phyloP scores from a whole-genome alignment of 805 yeast species.

The Hanseniaspora occidentalis region DNA sequence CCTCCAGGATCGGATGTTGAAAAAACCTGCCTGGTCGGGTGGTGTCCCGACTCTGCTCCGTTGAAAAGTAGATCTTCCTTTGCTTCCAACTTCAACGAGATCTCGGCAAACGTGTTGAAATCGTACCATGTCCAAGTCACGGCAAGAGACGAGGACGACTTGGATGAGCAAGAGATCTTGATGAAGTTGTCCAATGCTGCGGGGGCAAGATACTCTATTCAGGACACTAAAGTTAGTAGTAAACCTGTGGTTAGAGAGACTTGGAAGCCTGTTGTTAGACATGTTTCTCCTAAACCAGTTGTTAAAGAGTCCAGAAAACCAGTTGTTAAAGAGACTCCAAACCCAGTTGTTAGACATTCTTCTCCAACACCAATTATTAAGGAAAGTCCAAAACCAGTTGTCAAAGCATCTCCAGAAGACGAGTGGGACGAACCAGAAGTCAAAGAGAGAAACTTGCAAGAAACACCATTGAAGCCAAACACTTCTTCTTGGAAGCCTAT shows the following conservation, averaged over 20 bases:
- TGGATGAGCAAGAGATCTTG: slow-evolving; percentile 65
- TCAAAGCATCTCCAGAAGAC: slow-evolving; percentile 20
- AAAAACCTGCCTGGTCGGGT: slow-evolving; percentile 76
- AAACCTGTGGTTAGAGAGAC: slow-evolving; percentile 2
- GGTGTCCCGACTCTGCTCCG: slow-evolving; percentile 97
- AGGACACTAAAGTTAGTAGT: slow-evolving; percentile 17
- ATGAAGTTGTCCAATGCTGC: slow-evolving; percentile 78
- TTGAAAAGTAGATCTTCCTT: slow-evolving; percentile 60
- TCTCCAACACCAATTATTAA: slow-evolving; percentile 16
- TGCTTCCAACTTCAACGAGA: slow-evolving; percentile 67
- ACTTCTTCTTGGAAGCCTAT: slow-evolving; percentile 44
- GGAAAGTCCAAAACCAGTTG: slow-evolving; percentile 11
- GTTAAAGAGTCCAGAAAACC: slow-evolving; percentile 23
- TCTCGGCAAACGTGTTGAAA: slow-evolving; percentile 45
- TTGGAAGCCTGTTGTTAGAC: slow-evolving; percentile 16
- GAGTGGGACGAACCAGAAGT: slow-evolving; percentile 36
- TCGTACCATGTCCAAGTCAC: slow-evolving; percentile 95
- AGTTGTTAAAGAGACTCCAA: slow-evolving; percentile 5
- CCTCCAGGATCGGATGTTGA: slow-evolving; percentile 88
- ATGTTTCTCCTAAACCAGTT: slow-evolving; percentile 16
- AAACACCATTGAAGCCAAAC: slow-evolving; percentile 32
- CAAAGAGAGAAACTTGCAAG: slow-evolving; percentile 35
- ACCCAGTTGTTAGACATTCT: slow-evolving; percentile 18
- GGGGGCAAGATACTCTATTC: slow-evolving; percentile 86
- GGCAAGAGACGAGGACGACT: slow-evolving; percentile 88